Base-by-base conservation (phyloP, 371 early-diverging fungal genomes). In the Mucor saturninus region DNA sequence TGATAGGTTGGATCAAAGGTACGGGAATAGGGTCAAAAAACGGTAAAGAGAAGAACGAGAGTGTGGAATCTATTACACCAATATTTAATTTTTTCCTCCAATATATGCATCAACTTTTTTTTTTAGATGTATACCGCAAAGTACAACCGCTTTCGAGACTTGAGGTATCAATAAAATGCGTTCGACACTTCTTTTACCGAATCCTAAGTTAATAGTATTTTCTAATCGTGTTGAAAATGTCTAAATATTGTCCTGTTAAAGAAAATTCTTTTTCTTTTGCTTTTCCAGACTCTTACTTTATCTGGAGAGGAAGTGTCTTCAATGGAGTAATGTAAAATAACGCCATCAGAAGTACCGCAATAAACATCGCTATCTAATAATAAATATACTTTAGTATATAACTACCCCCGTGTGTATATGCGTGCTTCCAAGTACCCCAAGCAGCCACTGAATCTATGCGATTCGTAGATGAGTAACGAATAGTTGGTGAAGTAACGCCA, bases 271-370 rank as follows among this genome's bases (percentile, higher is more conserved):
- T 48, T 13, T 62, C 49, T 26, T 50, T 53, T 48, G 42, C 7
- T 65, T 21, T 21, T 21, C 0, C 1, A 21, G 21, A 21, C 21
- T 46, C 21, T 71, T 69, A 84, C 81, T 67, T 77, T 75, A 32
- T 75, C 75, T 14, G 32, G 45, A 46, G 61, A 61, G 56, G 56
- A 45, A 54, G 56, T 59, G 61, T 64, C 80, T 59, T 88, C 86
- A 10, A 89, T 70, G 14, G 73, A 67, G 63, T 86, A 91, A 55
- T 89, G 90, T 14, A 90, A 66, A 32, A 93, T 54, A 43, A 79
- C 75, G 8, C 93, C 93, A 67, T 91, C 91, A 6, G 89, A 86
- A 10, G 92, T 91, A 7, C 91, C 93, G 40, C 91, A 68, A 54
- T 89, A 91, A 15, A 93, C 73, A 54, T 87, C 78, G 59, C 81